Evolutionary conservation across 2,329 filamentous ascomycete genomes (phyloP), one percentile per base, ranked within the genome.

Genomic region (Cladosporium sp.): DNA sequence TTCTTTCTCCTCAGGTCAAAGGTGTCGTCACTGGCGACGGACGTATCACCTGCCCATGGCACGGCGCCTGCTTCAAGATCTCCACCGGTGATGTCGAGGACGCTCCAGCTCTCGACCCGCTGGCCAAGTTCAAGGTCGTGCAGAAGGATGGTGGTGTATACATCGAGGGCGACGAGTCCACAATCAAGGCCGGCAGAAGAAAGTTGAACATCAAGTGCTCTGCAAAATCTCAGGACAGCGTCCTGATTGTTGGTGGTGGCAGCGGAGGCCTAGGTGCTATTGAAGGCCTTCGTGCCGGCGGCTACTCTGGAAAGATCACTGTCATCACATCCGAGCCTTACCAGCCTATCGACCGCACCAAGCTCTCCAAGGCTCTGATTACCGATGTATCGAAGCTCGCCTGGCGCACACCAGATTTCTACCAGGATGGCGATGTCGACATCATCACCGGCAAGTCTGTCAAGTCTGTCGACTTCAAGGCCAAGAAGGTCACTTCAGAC

Each of bases 21-120:
- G 95, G 95, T 63, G 89, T 98, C 8, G 80, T 99, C 69, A 91
- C 91, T 8, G 86, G 87, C 2, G 89, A 91, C 71, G 95, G 95
- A 5, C 86, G 92, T 60, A 79, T 99, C 68, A 97, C 92, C 7
- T 99, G 95, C 77, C 93, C 94, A 3, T 98, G 95, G 95, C 94
- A 98, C 77, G 94, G 94, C 81, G 95, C 95, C 65, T 99, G 95
- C 83, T 99, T 97, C 81, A 95, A 92, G 69, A 88, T 92, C 69
- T 85, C 86, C 65, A 96, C 91, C 6, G 95, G 95, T 62, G 95
- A 99, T 73, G 91, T 98, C 66, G 95, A 99, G 80, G 92, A 98
- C 75, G 93, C 94, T 0, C 95, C 95, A 0, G 95, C 92, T 1
- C 86, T 96, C 29, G 92, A 98, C 73, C 85, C 91, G n/a, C 82